Base-by-base conservation (phyloP, 495 filamentous ascomycete genomes). In the Aspergillus sparsus region DNA sequence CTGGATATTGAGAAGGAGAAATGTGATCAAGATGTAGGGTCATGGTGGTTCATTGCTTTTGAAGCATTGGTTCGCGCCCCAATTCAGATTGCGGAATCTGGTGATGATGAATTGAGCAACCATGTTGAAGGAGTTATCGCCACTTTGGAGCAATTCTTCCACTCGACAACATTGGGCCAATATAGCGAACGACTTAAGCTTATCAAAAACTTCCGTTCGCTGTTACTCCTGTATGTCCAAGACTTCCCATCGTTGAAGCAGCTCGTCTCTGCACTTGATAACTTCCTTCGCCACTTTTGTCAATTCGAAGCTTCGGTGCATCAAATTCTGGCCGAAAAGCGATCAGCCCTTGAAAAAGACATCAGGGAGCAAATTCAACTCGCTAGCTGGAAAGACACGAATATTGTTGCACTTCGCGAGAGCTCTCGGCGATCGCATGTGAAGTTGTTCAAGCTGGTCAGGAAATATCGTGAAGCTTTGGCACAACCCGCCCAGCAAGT, bases 1-100 rank as follows among this genome's bases (percentile, higher is more conserved):
- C 83, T 99, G 50, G 91, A 97, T 63, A 81, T 88, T 59, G 94
- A 99, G 70, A 80, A 86, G 12, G 82, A 85, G 62, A 89, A 87
- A 62, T 89, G 85, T 60, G 75, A 85, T 9, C 81, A 88, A 34
- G 87, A 90, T 66, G 92, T 93, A 9, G 85, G 84, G 61, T 86
- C 88, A 10, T 99, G 94, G 93, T 99, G 93, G 91, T 99, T 97
- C 67, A 83, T 97, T 46, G 90, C 93, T 6, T 98, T 96, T 54
- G 90, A 96, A 73, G 89, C 83, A 32, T 83, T 96, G 52, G 80
- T 99, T 64, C 89, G 86, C 5, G 87, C 85, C 36, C 87, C 93
- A 0, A 72, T 91, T 36, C 82, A 83, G 16, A 77, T 87, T 53
- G 75, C 80, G 2, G 81, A 87, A 61, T 72, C 76, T 55, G 79